phyloP scores from a whole-genome alignment of 805 yeast genomes.

The Saccharomycopsis amapae region DNA sequence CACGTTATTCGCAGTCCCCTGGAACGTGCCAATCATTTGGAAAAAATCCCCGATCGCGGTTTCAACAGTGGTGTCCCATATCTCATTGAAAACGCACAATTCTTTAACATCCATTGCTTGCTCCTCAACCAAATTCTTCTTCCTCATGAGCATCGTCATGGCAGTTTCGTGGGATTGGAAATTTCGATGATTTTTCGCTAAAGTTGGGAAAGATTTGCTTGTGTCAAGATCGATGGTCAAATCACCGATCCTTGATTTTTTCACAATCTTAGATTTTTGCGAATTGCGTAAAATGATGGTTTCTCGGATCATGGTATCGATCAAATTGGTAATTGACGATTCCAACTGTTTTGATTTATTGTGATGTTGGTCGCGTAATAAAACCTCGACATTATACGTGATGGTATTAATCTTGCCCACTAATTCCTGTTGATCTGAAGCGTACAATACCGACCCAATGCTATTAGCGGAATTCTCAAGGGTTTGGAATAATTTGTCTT shows the following conservation, averaged over 20 bases:
- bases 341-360: neutral
- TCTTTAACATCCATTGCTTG: conserved; percentile 1
- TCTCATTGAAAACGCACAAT: conserved; percentile 6
- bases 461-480: neutral
- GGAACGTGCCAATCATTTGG: conserved; percentile 8
- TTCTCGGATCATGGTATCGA: conserved; percentile 5
- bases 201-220: neutral
- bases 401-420: conserved; percentile 2
- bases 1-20: neutral
- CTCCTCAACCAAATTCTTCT: neutral
- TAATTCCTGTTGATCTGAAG: conserved; percentile 7
- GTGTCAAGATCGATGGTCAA: conserved; percentile 3
- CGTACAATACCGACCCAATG: conserved; percentile 7
- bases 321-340: neutral
- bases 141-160: neutral
- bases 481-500: neutral
- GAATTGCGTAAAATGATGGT: conserved; percentile 4
- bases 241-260: conserved; percentile 3
- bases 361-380: neutral
- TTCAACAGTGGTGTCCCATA: conserved; percentile 11
- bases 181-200: neutral
- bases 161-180: neutral
- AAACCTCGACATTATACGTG: neutral
- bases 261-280: neutral
- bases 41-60: conserved; percentile 4